A percentile compares a stretch with the other conserved stretches of the same genome.
Evolutionary conservation across 768 basidiomycete species (phyloP).

Genomic region (Termitomyces sp.): DNA sequence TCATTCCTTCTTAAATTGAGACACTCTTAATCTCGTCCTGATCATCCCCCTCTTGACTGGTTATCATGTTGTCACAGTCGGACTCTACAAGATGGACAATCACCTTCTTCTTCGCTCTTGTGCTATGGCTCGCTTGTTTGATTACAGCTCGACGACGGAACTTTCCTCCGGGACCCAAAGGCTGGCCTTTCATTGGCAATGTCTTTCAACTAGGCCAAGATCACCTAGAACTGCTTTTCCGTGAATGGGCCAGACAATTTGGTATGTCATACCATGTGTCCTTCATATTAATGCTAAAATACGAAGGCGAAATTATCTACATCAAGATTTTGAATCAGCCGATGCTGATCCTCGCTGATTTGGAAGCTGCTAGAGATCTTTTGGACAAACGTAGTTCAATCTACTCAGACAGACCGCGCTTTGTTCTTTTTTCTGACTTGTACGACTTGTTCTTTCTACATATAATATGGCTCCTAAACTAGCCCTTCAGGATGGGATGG

Average conservation of each 20-base stretch:
- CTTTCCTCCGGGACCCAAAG: slow-evolving; percentile 43
- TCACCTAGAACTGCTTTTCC: slow-evolving; percentile 33
- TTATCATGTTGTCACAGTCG: slow-evolving; percentile 3
- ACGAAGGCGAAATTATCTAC: slow-evolving; percentile 39
- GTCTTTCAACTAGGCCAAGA: slow-evolving; percentile 35
- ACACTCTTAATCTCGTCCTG: background rate
- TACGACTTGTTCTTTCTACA: slow-evolving; percentile 18
- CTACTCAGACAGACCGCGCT: slow-evolving; percentile 47
- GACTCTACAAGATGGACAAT: slow-evolving; percentile 7
- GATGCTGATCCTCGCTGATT: slow-evolving; percentile 44
- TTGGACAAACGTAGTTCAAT: slow-evolving; percentile 50
- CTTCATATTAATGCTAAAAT: background rate
- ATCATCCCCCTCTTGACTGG: background rate
- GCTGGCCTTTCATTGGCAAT: slow-evolving; percentile 42
- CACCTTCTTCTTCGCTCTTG: slow-evolving; percentile 5
- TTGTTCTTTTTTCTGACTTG: slow-evolving; percentile 43
- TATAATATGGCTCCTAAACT: background rate
- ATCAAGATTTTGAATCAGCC: slow-evolving; percentile 36
- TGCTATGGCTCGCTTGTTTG: slow-evolving; percentile 16
- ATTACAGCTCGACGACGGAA: slow-evolving; percentile 18
- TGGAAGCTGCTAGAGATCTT: slow-evolving; percentile 37
- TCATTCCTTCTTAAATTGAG: slow-evolving; percentile 11
- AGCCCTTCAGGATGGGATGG: slow-evolving; percentile 39
- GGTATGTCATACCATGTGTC: slow-evolving; percentile 25
- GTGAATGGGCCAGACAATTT: slow-evolving; percentile 34